These are phyloP conservation scores for Colletotrichum eremochloae DNA, from an alignment of 2,329 filamentous ascomycete species.

Conservation along the genomic window DNA sequence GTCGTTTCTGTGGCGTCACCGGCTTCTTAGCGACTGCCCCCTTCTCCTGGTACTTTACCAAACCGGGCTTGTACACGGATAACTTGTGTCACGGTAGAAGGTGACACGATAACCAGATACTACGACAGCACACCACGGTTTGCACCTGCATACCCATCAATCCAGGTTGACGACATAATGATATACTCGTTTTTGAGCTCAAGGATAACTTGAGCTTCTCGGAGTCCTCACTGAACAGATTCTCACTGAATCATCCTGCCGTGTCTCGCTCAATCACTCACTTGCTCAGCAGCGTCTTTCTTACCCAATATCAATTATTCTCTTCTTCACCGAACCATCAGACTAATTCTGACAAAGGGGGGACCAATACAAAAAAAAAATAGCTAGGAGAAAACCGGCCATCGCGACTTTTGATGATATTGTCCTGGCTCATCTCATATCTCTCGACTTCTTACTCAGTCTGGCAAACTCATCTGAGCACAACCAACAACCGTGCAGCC, in stretches of 20 bases:
- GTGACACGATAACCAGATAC: slow-evolving; percentile 26
- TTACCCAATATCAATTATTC: slow-evolving; percentile 13
- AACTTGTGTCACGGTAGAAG: slow-evolving; percentile 27
- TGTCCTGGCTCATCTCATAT: slow-evolving; percentile 16
- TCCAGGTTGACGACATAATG: slow-evolving; percentile 14
- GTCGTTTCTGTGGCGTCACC: slow-evolving; percentile 33
- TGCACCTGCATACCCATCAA: slow-evolving; percentile 5
- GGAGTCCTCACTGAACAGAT: slow-evolving; percentile 9
- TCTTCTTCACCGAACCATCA: slow-evolving; percentile 20
- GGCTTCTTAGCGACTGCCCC: slow-evolving; percentile 24
- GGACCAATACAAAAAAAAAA: background rate
- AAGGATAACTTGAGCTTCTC: slow-evolving; percentile 4
- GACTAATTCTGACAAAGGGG: background rate
- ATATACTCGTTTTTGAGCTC: slow-evolving; percentile 10
- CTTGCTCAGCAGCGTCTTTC: background rate
- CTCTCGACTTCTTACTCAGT: slow-evolving; percentile 13
- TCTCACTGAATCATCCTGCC: background rate
- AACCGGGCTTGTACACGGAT: slow-evolving; percentile 30
- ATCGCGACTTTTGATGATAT: slow-evolving; percentile 12
- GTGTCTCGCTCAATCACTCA: background rate
- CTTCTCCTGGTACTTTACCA: slow-evolving; percentile 26
- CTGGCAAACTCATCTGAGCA: slow-evolving; percentile 24
- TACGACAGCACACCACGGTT: slow-evolving; percentile 20
- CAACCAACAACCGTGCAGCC: slow-evolving; percentile 23
- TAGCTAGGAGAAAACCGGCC: background rate